Conservation (phyloP, 73 alveolate genomes). For the Stentor roeselii region DNA sequence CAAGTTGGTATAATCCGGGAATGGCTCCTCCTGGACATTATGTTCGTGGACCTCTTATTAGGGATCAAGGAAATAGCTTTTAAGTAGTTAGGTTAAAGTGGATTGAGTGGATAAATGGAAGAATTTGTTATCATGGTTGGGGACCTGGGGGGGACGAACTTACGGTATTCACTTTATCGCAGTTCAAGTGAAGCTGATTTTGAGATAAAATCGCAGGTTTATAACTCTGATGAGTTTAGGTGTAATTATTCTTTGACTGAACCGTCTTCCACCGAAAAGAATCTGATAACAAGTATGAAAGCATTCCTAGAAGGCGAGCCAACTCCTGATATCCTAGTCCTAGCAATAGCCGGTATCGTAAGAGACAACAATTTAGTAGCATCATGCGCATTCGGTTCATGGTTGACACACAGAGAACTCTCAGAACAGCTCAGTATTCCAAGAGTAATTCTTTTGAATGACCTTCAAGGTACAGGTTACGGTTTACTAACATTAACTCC, state of each 20-base stretch:
- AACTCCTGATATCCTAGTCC: not conserved
- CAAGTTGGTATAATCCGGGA: constrained; percentile 76
- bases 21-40: constrained; percentile 75
- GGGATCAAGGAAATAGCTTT: constrained; percentile 71
- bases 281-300: too few relatives aligned
- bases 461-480: not conserved
- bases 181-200: not conserved
- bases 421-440: not conserved
- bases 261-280: too few relatives aligned
- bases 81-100: too few relatives aligned
- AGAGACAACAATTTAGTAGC: not conserved
- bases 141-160: not conserved
- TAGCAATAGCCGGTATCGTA: not conserved
- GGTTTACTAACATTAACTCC: not conserved
- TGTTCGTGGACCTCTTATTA: constrained; percentile 60
- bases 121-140: too few relatives aligned
- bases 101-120: too few relatives aligned
- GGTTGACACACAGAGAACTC: not conserved
- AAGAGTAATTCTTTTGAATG: not conserved
- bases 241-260: not conserved
- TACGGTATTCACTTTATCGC: not conserved
- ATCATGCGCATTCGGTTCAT: not conserved
- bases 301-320: not conserved
- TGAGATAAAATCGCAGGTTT: not conserved
- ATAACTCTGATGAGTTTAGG: not conserved